Conservation (phyloP, 2,329 filamentous ascomycete species). For the Peltaster fructicola region DNA sequence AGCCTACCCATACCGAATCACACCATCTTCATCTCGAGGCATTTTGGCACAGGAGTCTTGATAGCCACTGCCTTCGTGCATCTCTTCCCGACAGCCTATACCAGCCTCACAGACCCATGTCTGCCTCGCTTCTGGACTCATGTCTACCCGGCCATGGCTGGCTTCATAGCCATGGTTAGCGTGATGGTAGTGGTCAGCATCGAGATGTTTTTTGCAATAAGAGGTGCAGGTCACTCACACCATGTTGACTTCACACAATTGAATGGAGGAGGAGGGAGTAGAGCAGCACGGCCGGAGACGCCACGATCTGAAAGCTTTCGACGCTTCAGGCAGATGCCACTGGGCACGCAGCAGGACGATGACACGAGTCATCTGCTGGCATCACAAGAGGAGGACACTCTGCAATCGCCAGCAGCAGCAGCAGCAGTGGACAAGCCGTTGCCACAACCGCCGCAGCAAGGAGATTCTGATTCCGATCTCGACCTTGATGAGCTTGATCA, state of each 20-base stretch:
- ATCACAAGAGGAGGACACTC: not conserved
- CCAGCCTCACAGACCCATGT: conserved; percentile 43
- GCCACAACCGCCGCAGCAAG: conserved; percentile 11
- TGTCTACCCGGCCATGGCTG: conserved; percentile 63
- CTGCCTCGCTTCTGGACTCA: conserved; percentile 64
- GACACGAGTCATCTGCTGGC: conserved; percentile 1
- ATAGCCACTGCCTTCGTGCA: conserved; percentile 41
- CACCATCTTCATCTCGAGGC: conserved; percentile 41
- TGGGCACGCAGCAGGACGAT: conserved; percentile 6
- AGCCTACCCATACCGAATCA: conserved; percentile 40
- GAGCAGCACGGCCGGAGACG: conserved; percentile 6
- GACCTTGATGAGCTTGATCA: conserved; percentile 20
- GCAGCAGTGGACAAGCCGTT: conserved; percentile 16
- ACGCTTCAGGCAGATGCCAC: conserved; percentile 11
- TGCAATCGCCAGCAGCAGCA: conserved; percentile 2
- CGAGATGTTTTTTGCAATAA: conserved; percentile 75
- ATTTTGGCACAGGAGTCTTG: conserved; percentile 40
- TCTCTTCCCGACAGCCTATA: conserved; percentile 45
- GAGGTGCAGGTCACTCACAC: conserved; percentile 43
- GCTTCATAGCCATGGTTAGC: conserved; percentile 64
- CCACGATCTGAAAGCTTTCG: conserved; percentile 12
- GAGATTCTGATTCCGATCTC: conserved; percentile 15
- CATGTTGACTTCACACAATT: conserved; percentile 20
- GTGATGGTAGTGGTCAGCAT: conserved; percentile 69
- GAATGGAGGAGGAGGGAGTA: conserved; percentile 9